Base-by-base conservation (phyloP, 768 basidiomycete species). In the Rhodotorula kratochvilovae region DNA sequence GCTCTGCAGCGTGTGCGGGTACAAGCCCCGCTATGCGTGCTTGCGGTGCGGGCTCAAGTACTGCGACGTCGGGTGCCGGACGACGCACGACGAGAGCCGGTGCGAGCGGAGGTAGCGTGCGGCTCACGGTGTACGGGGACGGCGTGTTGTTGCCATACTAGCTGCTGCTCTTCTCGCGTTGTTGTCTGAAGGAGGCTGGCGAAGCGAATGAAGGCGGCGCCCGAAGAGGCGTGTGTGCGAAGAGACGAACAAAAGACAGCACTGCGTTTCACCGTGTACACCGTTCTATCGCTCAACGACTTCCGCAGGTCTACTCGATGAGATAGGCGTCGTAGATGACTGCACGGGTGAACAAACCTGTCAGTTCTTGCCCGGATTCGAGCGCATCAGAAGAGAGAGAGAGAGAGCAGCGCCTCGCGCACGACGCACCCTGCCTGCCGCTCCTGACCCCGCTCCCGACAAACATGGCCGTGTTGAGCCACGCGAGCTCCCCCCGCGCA, bases 1-100 rank as follows among this genome's bases (percentile, higher is more conserved):
- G 73, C 77, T 92, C 23, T 93, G 91, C 78, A 87, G 90, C n/a
- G 89, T 92, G 35, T 92, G 91, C 75, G 90, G 91, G 5, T 92
- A 90, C 79, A 89, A 86, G 85, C 90, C 89, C 12, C 82, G 83
- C 8, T 92, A 93, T 78, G 87, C 85, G 66, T 93, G 91, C 81
- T 85, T 84, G 70, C 86, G 71, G 75, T 92, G 91, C 80, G 86
- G 87, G 0, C 83, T 90, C 83, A 83, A 87, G 3, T 92, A 87
- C 74, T 92, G 91, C 73, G 87, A 88, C 79, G 81, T 83, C 53
- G 86, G 86, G 66, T 93, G 91, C 76, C 86, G 88, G 77, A 81
- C 82, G 29, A 86, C 89, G 6, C 91, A 93, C 74, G 82, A 84
- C 36, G 91, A 92, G 80, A 90, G 89, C 33, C 84, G 90, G 45